phyloP scores from a whole-genome alignment of 495 filamentous ascomycete species.

The Pyronema domesticum region DNA sequence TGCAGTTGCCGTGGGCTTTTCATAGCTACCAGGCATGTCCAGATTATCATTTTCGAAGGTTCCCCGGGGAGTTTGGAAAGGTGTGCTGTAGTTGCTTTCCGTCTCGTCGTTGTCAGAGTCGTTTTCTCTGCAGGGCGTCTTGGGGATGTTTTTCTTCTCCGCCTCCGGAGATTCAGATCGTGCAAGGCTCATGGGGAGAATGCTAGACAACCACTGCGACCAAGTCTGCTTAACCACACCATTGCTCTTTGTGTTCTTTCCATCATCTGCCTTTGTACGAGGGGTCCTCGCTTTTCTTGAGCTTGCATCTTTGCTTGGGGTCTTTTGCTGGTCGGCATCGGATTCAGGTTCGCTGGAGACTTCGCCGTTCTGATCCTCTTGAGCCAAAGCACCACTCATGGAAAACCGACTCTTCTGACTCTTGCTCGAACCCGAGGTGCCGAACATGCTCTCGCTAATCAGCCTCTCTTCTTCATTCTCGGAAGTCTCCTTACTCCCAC shows the following conservation, averaged over 20 bases:
- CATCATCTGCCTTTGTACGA: neutral
- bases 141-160: no score
- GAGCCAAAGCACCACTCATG: constrained; percentile 17
- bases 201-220: constrained; percentile 19
- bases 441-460: constrained; percentile 4
- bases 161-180: no score
- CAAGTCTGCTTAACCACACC: constrained; percentile 13
- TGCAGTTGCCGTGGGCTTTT: constrained; percentile 1
- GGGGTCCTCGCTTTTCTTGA: constrained; percentile 4
- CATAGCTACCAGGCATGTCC: constrained; percentile 18
- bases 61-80: constrained; percentile 6
- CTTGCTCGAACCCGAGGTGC: neutral
- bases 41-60: constrained; percentile 7
- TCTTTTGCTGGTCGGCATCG: constrained; percentile 1
- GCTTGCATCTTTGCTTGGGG: constrained; percentile 13
- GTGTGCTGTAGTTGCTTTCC: constrained; percentile 1
- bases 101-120: no score
- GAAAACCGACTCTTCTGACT: constrained; percentile 7
- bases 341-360: constrained; percentile 12
- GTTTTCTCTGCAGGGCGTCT: no score
- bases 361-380: constrained; percentile 11
- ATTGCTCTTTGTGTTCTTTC: neutral
- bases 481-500: neutral
- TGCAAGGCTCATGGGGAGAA: constrained; percentile 18
- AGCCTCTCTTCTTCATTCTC: constrained; percentile 6